Evolutionary conservation across 2,329 filamentous ascomycete genomes (phyloP), one percentile per base, ranked within the genome.

Genomic region (Rhynchosporium graminicola): DNA sequence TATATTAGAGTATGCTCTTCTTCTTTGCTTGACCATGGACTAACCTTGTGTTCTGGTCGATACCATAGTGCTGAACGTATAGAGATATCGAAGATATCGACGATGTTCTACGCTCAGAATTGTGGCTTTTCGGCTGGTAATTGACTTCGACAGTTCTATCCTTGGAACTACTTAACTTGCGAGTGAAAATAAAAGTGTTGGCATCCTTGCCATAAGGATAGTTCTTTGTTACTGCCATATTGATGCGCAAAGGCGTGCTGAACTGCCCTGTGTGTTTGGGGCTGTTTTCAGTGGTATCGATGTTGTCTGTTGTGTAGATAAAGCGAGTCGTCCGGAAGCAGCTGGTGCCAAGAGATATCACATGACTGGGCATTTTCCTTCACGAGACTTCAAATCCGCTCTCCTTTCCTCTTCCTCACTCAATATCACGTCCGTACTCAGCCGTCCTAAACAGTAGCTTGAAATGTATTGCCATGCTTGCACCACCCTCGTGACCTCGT

Each of bases 31-130:
- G 12, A 15, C 26, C 29, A 7, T 12, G 31, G 28, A 20, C 20
- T 12, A 13, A 42, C 51, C 36, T 54, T 62, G 57, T 6, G 43
- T 59, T 4, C 62, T 56, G 36, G 62, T 64, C 43, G 48, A 59
- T 26, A 64, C 62, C 62, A 64, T 61, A 4, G 26, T 45, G 47
- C 9, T 13, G 6, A 40, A 10, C 6, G 36, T 33, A 5, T 4
- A n/a, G 20, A 29, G 10, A 13, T 15, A 10, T 29, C 26, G 15
- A 13, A 10, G 20, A 20, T 10, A n/a, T 45, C 38, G 10, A 45
- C 13, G 36, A 43, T 28, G 4, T n/a, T 26, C n/a, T 46, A n/a
- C 43, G 15, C 9, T 15, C n/a, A 26, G 43, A 20, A 20, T 1
- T n/a, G 43, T 20, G 10, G 20, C 26, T n/a, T 46, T 26, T 3